These are phyloP conservation scores for Penicillium coprophilum DNA, from an alignment of 495 filamentous ascomycete species.

Conservation along the genomic window DNA sequence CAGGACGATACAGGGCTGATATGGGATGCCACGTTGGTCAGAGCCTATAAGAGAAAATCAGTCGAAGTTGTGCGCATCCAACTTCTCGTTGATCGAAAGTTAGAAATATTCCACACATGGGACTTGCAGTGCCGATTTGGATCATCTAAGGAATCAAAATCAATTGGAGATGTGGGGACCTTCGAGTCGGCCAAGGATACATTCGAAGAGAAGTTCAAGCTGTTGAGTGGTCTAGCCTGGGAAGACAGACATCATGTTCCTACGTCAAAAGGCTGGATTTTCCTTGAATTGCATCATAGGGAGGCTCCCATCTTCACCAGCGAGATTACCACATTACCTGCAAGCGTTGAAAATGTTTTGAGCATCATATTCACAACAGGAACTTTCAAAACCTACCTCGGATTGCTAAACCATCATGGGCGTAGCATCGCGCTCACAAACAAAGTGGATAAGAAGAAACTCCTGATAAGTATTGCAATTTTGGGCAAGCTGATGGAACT, in stretches of 20 bases:
- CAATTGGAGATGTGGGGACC: background rate
- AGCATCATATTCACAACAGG: background rate
- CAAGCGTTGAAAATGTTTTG: background rate
- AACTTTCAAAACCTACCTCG: background rate
- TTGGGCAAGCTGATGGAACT: background rate
- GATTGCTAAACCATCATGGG: background rate
- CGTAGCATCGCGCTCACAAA: background rate
- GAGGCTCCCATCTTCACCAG: background rate
- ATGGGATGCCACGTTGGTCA: slow-evolving; percentile 18
- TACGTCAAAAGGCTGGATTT: background rate
- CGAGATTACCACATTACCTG: background rate
- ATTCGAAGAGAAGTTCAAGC: slow-evolving; percentile 13
- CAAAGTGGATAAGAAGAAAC: background rate
- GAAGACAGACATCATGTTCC: slow-evolving; percentile 4
- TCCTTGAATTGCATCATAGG: background rate
- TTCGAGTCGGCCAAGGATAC: background rate
- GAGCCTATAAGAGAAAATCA: background rate
- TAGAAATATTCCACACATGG: background rate
- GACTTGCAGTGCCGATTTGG: background rate
- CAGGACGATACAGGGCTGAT: background rate
- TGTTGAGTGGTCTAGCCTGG: slow-evolving; percentile 10
- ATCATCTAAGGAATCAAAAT: background rate
- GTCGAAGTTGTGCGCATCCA: slow-evolving; percentile 6
- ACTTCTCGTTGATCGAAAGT: slow-evolving; percentile 5
- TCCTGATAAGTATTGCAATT: background rate